phyloP scores from a whole-genome alignment of 2,329 filamentous ascomycete species.

The Aspergillus sp. region DNA sequence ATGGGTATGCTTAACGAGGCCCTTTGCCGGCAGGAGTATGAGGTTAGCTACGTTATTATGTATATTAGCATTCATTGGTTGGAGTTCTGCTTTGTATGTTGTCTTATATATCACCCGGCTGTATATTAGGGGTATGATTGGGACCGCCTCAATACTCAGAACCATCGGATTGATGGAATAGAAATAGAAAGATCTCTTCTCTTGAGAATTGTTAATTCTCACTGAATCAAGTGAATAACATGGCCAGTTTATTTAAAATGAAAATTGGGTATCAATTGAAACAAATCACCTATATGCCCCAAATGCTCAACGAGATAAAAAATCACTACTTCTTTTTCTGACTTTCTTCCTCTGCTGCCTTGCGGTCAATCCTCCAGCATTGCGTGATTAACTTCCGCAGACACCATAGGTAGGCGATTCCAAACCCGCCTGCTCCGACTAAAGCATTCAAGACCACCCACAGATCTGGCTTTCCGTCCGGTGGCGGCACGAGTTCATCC shows the following conservation, averaged over 20 bases:
- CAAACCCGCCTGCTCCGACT: conserved; percentile 76
- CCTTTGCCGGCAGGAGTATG: background rate
- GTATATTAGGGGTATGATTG: conserved; percentile 3
- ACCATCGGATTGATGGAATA: conserved; percentile 4
- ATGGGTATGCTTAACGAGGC: no score
- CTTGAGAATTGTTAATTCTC: background rate
- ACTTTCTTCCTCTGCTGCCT: conserved; percentile 15
- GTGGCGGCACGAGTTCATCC: conserved; percentile 61
- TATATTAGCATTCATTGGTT: conserved; percentile 16
- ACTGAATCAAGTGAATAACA: no score
- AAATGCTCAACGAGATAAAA: conserved; percentile 1
- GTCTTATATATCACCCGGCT: background rate
- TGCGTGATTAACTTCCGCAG: conserved; percentile 52
- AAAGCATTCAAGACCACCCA: conserved; percentile 91
- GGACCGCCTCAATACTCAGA: background rate
- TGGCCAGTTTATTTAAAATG: background rate
- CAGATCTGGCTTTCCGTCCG: conserved; percentile 73
- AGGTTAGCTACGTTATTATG: background rate
- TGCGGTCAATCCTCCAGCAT: conserved; percentile 19
- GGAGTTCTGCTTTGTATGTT: conserved; percentile 9
- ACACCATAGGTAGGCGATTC: conserved; percentile 86
- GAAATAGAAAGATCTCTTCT: conserved; percentile 9
- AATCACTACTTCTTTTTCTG: conserved; percentile 30
- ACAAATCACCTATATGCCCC: conserved; percentile 1
- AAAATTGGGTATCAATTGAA: conserved; percentile 23